These are phyloP conservation scores for Kalaharituber pfeilii DNA, from an alignment of 2,329 filamentous ascomycete genomes.

Conservation along the genomic window DNA sequence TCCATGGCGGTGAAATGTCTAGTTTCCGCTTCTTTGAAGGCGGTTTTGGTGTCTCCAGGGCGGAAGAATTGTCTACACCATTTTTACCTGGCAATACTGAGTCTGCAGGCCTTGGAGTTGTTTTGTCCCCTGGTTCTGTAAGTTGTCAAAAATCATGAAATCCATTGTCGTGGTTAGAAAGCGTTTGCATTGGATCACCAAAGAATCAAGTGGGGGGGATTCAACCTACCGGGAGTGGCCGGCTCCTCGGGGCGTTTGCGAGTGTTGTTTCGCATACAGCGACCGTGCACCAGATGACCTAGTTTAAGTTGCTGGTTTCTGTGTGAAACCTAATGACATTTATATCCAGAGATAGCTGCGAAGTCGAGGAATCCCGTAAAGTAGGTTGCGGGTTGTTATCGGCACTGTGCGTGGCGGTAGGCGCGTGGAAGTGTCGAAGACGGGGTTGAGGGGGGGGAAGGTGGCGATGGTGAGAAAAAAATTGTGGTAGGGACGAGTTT, in stretches of 20 bases:
- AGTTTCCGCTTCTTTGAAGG: conserved; percentile 22
- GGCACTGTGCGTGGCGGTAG: conserved; percentile 18
- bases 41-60: conserved; percentile 13
- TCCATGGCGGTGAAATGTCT: conserved; percentile 74
- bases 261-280: conserved; percentile 18
- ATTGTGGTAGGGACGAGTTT: neutral
- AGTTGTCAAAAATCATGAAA: neutral
- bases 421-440: conserved; percentile 7
- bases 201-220: neutral
- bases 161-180: neutral
- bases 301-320: neutral
- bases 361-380: conserved; percentile 4
- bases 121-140: conserved; percentile 10
- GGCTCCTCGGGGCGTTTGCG: conserved; percentile 17
- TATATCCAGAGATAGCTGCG: conserved; percentile 8
- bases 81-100: neutral
- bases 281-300: neutral
- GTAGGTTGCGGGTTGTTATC: conserved; percentile 10
- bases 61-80: neutral
- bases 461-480: conserved; percentile 8
- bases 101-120: conserved; percentile 7
- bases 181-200: neutral
- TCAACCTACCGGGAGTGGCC: conserved; percentile 10
- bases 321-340: neutral
- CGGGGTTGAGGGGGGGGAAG: neutral